Conservation (phyloP, 306 rosid species). For the Morella rubra region DNA sequence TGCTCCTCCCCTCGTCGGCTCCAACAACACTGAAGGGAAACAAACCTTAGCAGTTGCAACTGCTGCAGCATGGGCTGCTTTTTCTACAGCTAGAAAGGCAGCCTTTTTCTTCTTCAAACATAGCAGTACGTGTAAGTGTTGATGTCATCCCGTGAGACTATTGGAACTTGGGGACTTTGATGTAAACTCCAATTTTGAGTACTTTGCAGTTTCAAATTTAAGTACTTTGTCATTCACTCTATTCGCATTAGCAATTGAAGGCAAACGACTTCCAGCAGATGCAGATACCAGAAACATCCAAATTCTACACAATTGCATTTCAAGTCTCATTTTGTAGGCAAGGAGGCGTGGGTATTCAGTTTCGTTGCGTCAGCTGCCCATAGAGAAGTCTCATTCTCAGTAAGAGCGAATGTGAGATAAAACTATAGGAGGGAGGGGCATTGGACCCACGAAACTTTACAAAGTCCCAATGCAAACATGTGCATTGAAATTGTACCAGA, state of each 20-base stretch:
- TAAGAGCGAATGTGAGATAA: too few species aligned
- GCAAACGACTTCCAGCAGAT: conserved; percentile 57
- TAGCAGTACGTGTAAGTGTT: conserved; percentile 27
- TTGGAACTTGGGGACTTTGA: conserved; percentile 63
- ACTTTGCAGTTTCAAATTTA: conserved; percentile 46
- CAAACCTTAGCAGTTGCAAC: conserved; percentile 97
- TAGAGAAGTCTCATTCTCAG: too few species aligned
- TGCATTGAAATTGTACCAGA: too few species aligned
- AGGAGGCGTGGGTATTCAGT: too few species aligned
- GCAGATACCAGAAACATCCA: conserved; percentile 24
- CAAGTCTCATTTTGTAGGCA: too few species aligned
- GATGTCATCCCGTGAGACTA: conserved; percentile 37
- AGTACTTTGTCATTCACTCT: conserved; percentile 54
- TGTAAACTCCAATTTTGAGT: conserved; percentile 58
- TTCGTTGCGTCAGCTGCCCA: too few species aligned
- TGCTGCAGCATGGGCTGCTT: conserved; percentile 85
- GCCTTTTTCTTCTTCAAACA: conserved; percentile 89
- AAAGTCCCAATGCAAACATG: too few species aligned
- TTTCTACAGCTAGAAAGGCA: conserved; percentile 94
- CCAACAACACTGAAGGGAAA: conserved; percentile 8
- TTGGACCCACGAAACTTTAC: too few species aligned
- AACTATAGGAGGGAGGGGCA: too few species aligned
- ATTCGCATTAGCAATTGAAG: conserved; percentile 44
- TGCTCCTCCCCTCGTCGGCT: too few species aligned
- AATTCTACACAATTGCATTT: too few species aligned